Conservation (phyloP, 2,329 filamentous ascomycete species). For the Fusarium virguliforme region DNA sequence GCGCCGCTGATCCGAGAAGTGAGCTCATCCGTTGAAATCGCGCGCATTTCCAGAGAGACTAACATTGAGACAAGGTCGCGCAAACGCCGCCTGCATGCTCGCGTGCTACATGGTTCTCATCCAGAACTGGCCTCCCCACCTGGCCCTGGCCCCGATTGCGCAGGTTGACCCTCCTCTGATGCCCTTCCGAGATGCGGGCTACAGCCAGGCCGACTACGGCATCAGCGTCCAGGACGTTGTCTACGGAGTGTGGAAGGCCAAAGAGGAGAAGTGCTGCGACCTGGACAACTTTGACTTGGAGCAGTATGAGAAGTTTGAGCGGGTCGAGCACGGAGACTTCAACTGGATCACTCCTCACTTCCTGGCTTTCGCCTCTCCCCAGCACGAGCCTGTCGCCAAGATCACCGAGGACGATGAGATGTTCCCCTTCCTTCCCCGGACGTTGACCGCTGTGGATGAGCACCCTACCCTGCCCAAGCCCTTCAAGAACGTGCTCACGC, state of each 20-base stretch:
- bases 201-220: constrained; percentile 97
- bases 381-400: constrained; percentile 82
- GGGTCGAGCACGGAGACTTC: constrained; percentile 99
- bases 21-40: constrained; percentile 58
- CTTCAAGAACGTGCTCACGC: constrained; percentile 95
- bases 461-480: constrained; percentile 82
- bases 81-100: constrained; percentile 94
- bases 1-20: constrained; percentile 91
- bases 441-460: constrained; percentile 79
- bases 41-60: constrained; percentile 25
- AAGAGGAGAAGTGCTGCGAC: constrained; percentile 93
- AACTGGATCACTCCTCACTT: constrained; percentile 99
- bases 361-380: constrained; percentile 95
- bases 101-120: constrained; percentile 99
- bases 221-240: constrained; percentile 97
- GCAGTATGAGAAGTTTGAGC: constrained; percentile 96
- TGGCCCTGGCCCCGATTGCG: constrained; percentile 94
- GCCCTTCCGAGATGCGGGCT: constrained; percentile 98
- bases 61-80: constrained; percentile 73
- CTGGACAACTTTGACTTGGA: constrained; percentile 96
- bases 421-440: constrained; percentile 82
- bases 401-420: constrained; percentile 81
- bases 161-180: constrained; percentile 98
- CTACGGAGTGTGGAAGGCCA: constrained; percentile 98
- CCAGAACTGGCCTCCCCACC: constrained; percentile 96